Base-by-base conservation (phyloP, 768 basidiomycete species). In the Roridomyces roridus region DNA sequence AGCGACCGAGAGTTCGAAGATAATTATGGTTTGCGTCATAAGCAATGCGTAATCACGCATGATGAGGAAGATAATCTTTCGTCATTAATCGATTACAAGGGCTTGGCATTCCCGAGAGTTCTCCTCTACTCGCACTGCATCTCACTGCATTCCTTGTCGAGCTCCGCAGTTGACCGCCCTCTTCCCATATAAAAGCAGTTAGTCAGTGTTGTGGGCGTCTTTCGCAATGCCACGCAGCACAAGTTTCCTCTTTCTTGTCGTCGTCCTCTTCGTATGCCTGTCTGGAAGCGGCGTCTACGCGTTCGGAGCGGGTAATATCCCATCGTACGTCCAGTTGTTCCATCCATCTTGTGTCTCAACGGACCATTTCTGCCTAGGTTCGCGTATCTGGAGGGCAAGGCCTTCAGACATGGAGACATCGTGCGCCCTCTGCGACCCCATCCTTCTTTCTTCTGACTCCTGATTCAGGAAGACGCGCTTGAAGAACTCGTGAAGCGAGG, bases 391-490 rank as follows among this genome's bases (percentile, higher is more conserved):
- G 94, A 96, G 70, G 92, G 90, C 35, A 85, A 81, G 61, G 91
- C 91, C 1, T 92, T 91, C 73, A 77, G 93, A 43, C 94, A 97
- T 68, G 95, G 95, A 39, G 94, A 97, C 72, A 94, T 97, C 45
- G 84, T 84, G 82, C 78, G 76, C 64, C 2, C 31, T 59, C 43
- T 24, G 40, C 44, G 12, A 25, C 26, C 55, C 60, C 31, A 65
- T 53, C 59, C 63, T 12, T 65, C 60, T 21, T 65, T 74, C 11
- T 21, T 15, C 21, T 26, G 74, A 69, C 55, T 60, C 67, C n/a
- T 6, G 14, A 3, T 45, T 34, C 51, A 93, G 88, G 91, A 91
- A 77, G 88, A 91, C 70, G 72, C 80, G 0, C 77, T 92, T 2
- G 70, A 78, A n/a, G 82, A 87, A 26, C 69, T 91, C 8, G 66